Conservation (phyloP, 352 stramenopile species). For the Phytophthora kernoviae region DNA sequence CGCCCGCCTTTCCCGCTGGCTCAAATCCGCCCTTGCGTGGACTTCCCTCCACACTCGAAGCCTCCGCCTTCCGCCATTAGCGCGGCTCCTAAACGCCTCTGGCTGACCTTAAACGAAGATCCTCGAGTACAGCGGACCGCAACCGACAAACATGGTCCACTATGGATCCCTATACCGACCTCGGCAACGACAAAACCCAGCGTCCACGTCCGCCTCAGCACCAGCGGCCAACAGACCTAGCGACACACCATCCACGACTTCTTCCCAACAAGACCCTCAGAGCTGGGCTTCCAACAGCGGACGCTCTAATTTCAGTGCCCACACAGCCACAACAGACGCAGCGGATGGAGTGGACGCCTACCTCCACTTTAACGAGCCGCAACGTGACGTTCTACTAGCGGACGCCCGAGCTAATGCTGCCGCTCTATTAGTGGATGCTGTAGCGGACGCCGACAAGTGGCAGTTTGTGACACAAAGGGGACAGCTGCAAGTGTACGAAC, state of each 20-base stretch:
- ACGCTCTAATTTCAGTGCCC: constrained; percentile 16
- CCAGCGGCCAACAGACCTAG: constrained; percentile 11
- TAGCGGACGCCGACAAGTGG: constrained; percentile 71
- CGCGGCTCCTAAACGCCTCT: background rate
- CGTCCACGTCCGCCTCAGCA: constrained; percentile 18
- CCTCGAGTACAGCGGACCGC: constrained; percentile 28
- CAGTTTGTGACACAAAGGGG: constrained; percentile 49
- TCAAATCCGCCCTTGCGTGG: background rate
- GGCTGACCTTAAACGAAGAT: background rate
- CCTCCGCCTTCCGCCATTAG: constrained; percentile 2
- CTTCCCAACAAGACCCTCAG: constrained; percentile 15
- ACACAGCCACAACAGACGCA: constrained; percentile 10
- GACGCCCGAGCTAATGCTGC: constrained; percentile 60
- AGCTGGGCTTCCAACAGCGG: constrained; percentile 27
- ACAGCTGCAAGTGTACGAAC: constrained; percentile 58
- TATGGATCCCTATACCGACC: constrained; percentile 42
- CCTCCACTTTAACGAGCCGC: constrained; percentile 55
- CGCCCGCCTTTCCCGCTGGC: constrained; percentile 27
- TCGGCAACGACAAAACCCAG: constrained; percentile 29
- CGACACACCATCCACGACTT: constrained; percentile 23
- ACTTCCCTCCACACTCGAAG: constrained; percentile 5
- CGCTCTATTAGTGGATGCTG: constrained; percentile 59
- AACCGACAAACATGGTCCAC: constrained; percentile 30
- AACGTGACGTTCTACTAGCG: constrained; percentile 51
- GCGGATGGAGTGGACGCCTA: constrained; percentile 38